Evolutionary conservation across 2,329 filamentous ascomycete species (phyloP).

Genomic region (Aspergillus felis): DNA sequence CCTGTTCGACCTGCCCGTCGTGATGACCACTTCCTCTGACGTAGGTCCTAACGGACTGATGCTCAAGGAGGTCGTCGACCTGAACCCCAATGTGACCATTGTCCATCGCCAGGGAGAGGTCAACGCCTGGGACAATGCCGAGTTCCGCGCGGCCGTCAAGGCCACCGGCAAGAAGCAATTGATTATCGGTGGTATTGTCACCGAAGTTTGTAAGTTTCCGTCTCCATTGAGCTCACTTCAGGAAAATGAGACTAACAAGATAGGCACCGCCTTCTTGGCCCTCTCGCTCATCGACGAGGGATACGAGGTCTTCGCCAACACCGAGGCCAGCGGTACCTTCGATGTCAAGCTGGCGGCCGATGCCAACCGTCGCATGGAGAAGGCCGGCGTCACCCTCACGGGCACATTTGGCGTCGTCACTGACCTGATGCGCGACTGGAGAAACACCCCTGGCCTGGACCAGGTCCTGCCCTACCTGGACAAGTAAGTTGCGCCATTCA

Average conservation of each 20-base stretch:
- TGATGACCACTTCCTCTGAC: constrained; percentile 68
- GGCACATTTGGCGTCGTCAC: constrained; percentile 60
- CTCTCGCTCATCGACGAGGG: constrained; percentile 67
- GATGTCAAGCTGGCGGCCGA: constrained; percentile 45
- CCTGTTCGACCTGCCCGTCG: constrained; percentile 63
- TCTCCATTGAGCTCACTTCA: no score
- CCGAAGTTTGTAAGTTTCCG: constrained; percentile 63
- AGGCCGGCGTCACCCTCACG: constrained; percentile 56
- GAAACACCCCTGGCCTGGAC: constrained; percentile 50
- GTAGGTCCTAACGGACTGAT: constrained; percentile 67
- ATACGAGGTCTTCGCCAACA: constrained; percentile 70
- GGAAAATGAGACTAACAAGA: no score
- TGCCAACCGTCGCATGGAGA: constrained; percentile 63
- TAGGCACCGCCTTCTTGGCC: constrained; percentile 65
- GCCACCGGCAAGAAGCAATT: constrained; percentile 65
- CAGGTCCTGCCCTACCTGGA: constrained; percentile 63
- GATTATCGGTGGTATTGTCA: constrained; percentile 67
- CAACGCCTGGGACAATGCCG: constrained; percentile 70
- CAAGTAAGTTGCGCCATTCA: constrained; percentile 24
- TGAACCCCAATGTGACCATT: constrained; percentile 64
- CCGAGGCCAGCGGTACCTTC: constrained; percentile 67
- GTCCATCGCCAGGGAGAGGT: constrained; percentile 69
- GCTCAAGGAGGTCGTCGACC: constrained; percentile 63
- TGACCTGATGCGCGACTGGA: constrained; percentile 70
- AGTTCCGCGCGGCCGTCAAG: constrained; percentile 63